Percentiles rank a stretch among this genome's conserved stretches.
Evolutionary conservation across 805 yeast species (phyloP).

Genomic region (Kodamaea hsintzibuensis): DNA sequence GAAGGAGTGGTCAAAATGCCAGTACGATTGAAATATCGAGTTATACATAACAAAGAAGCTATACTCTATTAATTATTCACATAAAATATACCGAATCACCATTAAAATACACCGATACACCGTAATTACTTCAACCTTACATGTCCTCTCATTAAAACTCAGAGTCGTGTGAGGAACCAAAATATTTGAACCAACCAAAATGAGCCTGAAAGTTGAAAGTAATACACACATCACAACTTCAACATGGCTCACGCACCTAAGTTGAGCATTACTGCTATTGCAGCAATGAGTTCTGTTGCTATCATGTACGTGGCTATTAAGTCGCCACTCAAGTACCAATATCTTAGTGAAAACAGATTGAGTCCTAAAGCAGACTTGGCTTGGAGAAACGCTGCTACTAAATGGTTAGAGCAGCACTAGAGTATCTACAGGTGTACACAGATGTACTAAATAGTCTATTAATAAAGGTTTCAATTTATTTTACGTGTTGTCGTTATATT

Average conservation of each 20-base stretch:
- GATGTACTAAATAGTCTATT: neutral
- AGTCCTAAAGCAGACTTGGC: constrained; percentile 50
- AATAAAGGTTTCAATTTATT: neutral
- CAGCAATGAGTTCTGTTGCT: constrained; percentile 44
- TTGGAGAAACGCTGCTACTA: constrained; percentile 47
- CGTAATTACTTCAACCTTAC: no score
- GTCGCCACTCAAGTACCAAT: constrained; percentile 44
- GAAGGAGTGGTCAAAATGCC: neutral
- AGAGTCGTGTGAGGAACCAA: constrained; percentile 9
- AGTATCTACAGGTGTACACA: neutral
- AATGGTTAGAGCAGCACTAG: constrained; percentile 38
- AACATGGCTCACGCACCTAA: constrained; percentile 37
- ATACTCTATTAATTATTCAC: no score
- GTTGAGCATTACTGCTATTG: constrained; percentile 40
- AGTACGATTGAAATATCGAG: no score
- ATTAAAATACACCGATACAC: neutral
- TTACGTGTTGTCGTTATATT: neutral
- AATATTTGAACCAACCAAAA: constrained; percentile 10
- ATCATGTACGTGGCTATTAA: constrained; percentile 37
- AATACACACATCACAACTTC: neutral
- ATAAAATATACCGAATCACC: neutral
- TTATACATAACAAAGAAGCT: neutral
- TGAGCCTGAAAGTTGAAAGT: constrained; percentile 1
- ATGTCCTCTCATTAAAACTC: neutral
- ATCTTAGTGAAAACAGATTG: constrained; percentile 42